These are phyloP conservation scores for Solanum stenotomum DNA, from an alignment of 257 asterid species.

Conservation along the genomic window DNA sequence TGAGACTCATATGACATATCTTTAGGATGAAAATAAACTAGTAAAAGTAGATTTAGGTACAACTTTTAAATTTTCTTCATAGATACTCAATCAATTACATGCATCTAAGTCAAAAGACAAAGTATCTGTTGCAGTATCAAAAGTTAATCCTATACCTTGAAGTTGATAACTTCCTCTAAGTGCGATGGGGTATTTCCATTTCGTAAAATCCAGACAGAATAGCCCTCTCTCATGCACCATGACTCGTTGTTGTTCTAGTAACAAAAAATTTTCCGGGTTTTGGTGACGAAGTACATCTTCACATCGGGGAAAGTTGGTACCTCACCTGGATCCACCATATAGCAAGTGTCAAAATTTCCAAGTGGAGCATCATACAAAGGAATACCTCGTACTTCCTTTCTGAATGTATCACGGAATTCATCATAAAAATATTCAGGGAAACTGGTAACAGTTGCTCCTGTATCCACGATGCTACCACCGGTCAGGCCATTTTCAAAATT, in stretches of 20 bases:
- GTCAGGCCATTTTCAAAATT: background rate
- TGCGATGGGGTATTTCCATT: background rate
- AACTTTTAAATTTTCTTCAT: background rate
- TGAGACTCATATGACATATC: too few species aligned
- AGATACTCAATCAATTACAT: background rate
- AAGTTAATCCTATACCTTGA: background rate
- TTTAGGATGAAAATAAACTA: background rate
- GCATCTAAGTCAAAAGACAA: background rate
- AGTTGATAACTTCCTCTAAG: background rate
- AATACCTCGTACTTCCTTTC: background rate
- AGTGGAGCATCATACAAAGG: background rate
- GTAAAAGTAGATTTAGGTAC: background rate
- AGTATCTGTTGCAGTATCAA: background rate
- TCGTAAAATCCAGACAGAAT: background rate
- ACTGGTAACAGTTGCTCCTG: background rate
- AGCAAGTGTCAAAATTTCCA: background rate
- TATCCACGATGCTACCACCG: background rate
- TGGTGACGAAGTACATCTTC: background rate
- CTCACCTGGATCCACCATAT: background rate
- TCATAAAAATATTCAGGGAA: background rate
- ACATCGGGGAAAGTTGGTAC: background rate
- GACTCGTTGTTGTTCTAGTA: background rate
- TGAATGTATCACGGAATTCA: background rate
- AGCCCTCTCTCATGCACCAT: background rate
- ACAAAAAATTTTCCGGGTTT: background rate